A percentile compares a stretch with the other conserved stretches of the same genome.
Evolutionary conservation across 2,329 filamentous ascomycete genomes (phyloP).

Genomic region (Coleophoma eucalyptorum): DNA sequence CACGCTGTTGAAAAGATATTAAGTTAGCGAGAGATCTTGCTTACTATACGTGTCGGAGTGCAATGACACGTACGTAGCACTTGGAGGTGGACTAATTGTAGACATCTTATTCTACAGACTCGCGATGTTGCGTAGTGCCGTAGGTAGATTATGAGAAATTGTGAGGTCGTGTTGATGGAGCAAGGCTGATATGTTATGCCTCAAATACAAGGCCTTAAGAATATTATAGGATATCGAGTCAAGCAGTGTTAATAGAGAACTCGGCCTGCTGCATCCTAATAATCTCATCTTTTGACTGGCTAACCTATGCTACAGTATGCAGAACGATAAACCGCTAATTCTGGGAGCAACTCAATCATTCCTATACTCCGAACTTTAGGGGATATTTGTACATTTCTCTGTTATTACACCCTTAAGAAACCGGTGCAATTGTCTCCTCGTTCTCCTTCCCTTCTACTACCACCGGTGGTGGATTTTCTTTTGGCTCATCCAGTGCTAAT

Average conservation of each 20-base stretch:
- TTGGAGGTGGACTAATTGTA: constrained; percentile 30
- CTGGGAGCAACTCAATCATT: neutral
- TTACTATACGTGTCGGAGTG: constrained; percentile 55
- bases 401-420: constrained; percentile 32
- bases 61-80: constrained; percentile 73
- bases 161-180: too few relatives aligned
- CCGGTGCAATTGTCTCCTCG: neutral
- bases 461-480: constrained; percentile 2
- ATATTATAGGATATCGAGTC: too few relatives aligned
- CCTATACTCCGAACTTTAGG: neutral
- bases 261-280: too few relatives aligned
- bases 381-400: neutral
- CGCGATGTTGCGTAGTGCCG: neutral
- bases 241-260: too few relatives aligned
- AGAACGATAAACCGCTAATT: too few relatives aligned
- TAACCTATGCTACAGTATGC: too few relatives aligned
- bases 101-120: neutral
- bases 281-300: too few relatives aligned
- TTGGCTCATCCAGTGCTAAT: constrained; percentile 45
- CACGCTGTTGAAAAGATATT: constrained; percentile 41
- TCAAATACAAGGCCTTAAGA: too few relatives aligned
- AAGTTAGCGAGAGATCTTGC: constrained; percentile 8
- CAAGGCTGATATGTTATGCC: too few relatives aligned
- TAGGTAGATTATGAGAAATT: neutral
- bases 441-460: neutral